Evolutionary conservation across 441 rosid species (phyloP), one percentile per base, ranked within the genome.

Genomic region (Geranium incanum): DNA sequence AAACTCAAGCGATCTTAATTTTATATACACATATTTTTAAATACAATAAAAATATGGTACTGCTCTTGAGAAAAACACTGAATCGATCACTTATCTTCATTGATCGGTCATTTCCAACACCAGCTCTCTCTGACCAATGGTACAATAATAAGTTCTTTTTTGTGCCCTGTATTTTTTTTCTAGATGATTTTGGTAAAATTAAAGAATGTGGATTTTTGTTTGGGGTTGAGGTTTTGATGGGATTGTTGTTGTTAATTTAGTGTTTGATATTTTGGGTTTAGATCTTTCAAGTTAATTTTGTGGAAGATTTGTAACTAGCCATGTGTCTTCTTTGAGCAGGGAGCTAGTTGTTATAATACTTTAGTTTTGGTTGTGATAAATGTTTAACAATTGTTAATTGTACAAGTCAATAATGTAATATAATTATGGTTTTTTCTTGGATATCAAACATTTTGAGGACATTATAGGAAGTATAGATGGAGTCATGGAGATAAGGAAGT

Each of bases 331-430:
- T 59, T 85, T 86, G 7, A 90, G 93, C 72, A 85, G 90, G 64
- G 96, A 90, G 66, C 96, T 88, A 9, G 93, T 90, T 72, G 88
- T 90, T 72, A 85, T 88, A 37, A 88, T 90, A 82, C 91, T 88
- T 67, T 91, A 90, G 76, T 90, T 88, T 77, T 33, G 18, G 64
- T 4, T 67, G n/a, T 66, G 15, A 13, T 43, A 39, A 19, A 19
- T 65, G 70, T 72, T 45, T 48, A 48, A 67, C 52, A 7, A 60
- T 76, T 71, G 37, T 69, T 37, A 16, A 15, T 43, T 28, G 36
- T 3, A 68, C 15, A 16, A 57, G 66, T 68, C 70, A 73, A 70
- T 36, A 57, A 57, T 57, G 16, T 16, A 16, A 57, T 57, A 15
- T 43, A 57, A 16, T 16, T 57, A 57, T 16, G 90, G 89, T 33